A percentile compares a stretch with the other conserved stretches of the same genome.
Evolutionary conservation across 1,139 yeast genomes (phyloP).

Genomic region (Geotrichum europaeum): DNA sequence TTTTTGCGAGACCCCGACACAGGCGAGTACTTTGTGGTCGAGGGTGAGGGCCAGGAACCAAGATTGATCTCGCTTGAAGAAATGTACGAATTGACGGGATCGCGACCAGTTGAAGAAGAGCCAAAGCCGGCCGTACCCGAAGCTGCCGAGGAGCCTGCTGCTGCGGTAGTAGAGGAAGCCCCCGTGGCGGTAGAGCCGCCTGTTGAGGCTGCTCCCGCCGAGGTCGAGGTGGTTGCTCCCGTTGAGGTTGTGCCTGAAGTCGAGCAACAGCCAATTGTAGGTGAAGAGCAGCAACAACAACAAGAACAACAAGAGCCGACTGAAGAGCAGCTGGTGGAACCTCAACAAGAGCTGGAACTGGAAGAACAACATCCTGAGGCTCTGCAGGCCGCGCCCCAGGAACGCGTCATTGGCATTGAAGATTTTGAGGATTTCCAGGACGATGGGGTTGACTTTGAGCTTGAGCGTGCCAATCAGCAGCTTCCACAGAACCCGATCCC

Average conservation of each 20-base stretch:
- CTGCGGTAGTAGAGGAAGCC: not conserved
- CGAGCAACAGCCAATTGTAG: not conserved
- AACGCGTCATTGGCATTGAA: slow-evolving; percentile 15
- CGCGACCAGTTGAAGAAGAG: slow-evolving; percentile 7
- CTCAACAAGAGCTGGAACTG: slow-evolving; percentile 1
- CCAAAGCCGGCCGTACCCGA: not conserved
- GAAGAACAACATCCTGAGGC: not conserved
- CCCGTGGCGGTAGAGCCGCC: not conserved
- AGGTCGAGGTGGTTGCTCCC: slow-evolving; percentile 4
- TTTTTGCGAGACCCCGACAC: slow-evolving; percentile 9
- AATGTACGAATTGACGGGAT: slow-evolving; percentile 12
- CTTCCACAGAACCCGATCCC: slow-evolving; percentile 4
- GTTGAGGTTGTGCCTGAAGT: slow-evolving; percentile 7
- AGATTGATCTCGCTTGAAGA: slow-evolving; percentile 11
- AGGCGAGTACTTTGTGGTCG: slow-evolving; percentile 13
- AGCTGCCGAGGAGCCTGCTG: not conserved
- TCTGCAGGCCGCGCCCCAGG: not conserved
- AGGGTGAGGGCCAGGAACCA: slow-evolving; percentile 3
- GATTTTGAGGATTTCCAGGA: slow-evolving; percentile 18
- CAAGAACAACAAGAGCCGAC: not conserved
- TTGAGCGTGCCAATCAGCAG: slow-evolving; percentile 15
- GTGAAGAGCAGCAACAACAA: not conserved
- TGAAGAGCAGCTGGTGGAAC: not conserved
- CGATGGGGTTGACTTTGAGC: slow-evolving; percentile 13
- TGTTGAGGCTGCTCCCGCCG: not conserved